Evolutionary conservation across 1,139 yeast species (phyloP), one percentile per base, ranked within the genome.

Genomic region (Taphrina wiesneri): DNA sequence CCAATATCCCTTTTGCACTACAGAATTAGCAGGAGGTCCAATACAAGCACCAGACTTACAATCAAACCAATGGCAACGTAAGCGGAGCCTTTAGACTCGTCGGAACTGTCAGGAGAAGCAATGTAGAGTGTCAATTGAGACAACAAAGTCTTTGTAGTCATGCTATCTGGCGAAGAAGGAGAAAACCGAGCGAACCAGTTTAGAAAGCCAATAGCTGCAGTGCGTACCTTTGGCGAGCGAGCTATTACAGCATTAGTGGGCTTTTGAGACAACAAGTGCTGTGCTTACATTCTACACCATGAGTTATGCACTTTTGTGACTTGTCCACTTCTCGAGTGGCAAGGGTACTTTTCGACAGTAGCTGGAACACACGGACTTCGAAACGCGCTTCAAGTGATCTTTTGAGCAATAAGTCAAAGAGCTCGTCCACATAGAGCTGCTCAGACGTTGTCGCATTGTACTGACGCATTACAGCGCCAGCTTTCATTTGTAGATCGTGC

Each of bases 171-270:
- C 3, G 36, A 51, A 11, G 43, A 25, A 3, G 41, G 46, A 1
- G 76, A 69, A 36, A 72, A 70, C 26, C 67, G 69, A 2, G 75
- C 70, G 26, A 84, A 82, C 82, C 87, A 84, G 69, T 83, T 82
- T 28, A 90, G 83, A 72, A 88, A 87, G 56, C 81, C 81, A 5
- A 88, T 81, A 0, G 90, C 81, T 2, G 82, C 73, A 66, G 80
- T 83, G 69, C 81, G 82, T 60, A 65, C 26, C 28, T 54, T 65
- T 4, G 53, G 63, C 4, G 53, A 13, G 45, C 26, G 11, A 52
- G 41, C 45, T 62, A 17, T 15, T 19, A 28, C 25, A 4, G 13
- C 25, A 39, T n/a, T 23, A 21, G 30, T 36, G 17, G 21, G 32
- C 25, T 21, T 17, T n/a, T 39, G 15, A 15, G 13, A 32, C 30